A percentile compares a stretch with the other conserved stretches of the same genome.
Conservation (phyloP, 805 yeast species). For the Starmerella lactis-condensi region DNA sequence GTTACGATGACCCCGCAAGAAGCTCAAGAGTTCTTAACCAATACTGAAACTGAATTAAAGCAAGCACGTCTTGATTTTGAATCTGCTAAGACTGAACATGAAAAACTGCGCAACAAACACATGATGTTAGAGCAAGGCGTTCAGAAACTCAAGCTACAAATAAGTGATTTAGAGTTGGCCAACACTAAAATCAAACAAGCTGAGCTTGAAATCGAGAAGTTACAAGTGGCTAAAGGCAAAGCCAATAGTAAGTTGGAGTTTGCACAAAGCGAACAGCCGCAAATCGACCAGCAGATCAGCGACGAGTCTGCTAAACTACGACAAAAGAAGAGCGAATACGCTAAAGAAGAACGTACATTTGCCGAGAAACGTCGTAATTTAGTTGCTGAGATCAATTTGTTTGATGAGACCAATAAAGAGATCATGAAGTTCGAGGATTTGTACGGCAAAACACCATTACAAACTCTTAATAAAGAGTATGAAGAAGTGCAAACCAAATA, state of each 20-base stretch:
- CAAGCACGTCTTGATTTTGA: conserved; percentile 2
- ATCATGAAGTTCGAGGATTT: conserved; percentile 4
- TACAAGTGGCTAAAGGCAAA: neutral
- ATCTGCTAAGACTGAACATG: conserved; percentile 2
- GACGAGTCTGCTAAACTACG: neutral
- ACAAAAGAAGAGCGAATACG: conserved; percentile 1
- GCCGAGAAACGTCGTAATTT: conserved; percentile 3
- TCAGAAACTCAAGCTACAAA: conserved; percentile 9
- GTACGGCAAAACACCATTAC: conserved; percentile 7
- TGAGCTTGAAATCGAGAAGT: conserved; percentile 1
- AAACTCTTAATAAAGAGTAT: neutral
- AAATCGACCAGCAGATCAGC: conserved; percentile 1
- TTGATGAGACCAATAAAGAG: conserved; percentile 8
- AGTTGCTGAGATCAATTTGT: conserved; percentile 1
- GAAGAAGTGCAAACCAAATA: neutral
- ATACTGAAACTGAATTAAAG: conserved; percentile 2
- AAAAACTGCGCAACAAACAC: conserved; percentile 1
- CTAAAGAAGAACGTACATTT: conserved; percentile 5
- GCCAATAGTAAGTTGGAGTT: neutral
- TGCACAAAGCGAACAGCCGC: conserved; percentile 2
- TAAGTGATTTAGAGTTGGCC: conserved; percentile 14
- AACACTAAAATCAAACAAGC: conserved; percentile 1
- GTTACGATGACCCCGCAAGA: conserved; percentile 10
- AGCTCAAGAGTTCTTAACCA: conserved; percentile 20
- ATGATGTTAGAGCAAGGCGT: conserved; percentile 6